phyloP scores from a whole-genome alignment of 2,329 filamentous ascomycete species.

The Calonectria honghensis region DNA sequence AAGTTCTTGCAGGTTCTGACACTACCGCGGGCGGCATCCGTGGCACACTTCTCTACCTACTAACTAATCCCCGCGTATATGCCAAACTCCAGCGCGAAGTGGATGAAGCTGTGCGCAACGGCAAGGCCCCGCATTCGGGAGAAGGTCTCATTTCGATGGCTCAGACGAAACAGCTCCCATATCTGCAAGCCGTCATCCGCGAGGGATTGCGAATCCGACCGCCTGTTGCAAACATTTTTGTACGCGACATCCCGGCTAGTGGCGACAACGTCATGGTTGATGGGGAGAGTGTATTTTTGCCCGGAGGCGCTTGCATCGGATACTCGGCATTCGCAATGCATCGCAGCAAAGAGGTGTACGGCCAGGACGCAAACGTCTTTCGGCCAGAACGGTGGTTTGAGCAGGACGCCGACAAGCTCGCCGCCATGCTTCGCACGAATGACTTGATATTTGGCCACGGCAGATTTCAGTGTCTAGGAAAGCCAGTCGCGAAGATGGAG shows the following conservation, averaged over 20 bases:
- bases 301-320: constrained; percentile 57
- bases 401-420: constrained; percentile 53
- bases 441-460: constrained; percentile 63
- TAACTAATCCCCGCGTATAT: constrained; percentile 69
- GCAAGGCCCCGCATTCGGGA: constrained; percentile 32
- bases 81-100: constrained; percentile 69
- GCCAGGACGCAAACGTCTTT: constrained; percentile 58
- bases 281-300: constrained; percentile 63
- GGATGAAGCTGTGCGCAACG: constrained; percentile 65
- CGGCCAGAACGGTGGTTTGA: constrained; percentile 63
- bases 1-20: constrained; percentile 62
- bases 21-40: constrained; percentile 63
- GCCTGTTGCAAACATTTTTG: constrained; percentile 62
- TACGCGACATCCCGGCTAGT: constrained; percentile 56
- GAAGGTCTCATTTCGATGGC: constrained; percentile 52
- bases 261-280: constrained; percentile 58
- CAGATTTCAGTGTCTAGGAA: constrained; percentile 62
- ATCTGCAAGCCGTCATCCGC: constrained; percentile 70
- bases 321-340: constrained; percentile 58
- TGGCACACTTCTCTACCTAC: constrained; percentile 70
- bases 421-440: constrained; percentile 58
- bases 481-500: constrained; percentile 62
- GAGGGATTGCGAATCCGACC: constrained; percentile 69
- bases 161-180: constrained; percentile 64
- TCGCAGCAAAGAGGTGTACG: constrained; percentile 57